Evolutionary conservation across 768 basidiomycete genomes (phyloP).

Genomic region (Serpula lacrymans): DNA sequence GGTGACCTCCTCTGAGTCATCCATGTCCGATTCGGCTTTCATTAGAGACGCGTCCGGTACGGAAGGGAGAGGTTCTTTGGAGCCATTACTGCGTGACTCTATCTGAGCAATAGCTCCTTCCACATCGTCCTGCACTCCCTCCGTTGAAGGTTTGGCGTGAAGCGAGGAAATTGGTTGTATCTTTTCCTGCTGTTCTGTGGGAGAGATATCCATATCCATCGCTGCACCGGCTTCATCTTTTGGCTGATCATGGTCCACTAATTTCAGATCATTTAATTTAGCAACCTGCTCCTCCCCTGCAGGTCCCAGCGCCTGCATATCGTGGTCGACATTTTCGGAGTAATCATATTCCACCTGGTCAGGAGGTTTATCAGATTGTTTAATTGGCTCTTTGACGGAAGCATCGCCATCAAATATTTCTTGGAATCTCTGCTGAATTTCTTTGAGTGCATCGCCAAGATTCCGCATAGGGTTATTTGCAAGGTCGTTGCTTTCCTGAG

Average conservation of each 20-base stretch:
- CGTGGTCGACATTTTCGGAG: conserved; percentile 61
- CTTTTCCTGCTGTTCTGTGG: conserved; percentile 22
- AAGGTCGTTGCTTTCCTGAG: conserved; percentile 34
- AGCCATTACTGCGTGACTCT: conserved; percentile 14
- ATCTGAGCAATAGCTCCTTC: conserved; percentile 47
- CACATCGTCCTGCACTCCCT: conserved; percentile 26
- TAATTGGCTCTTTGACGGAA: conserved; percentile 28
- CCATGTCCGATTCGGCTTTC: conserved; percentile 30
- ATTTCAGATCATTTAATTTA: conserved; percentile 75
- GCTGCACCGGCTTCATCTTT: conserved; percentile 30
- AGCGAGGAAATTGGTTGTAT: conserved; percentile 23
- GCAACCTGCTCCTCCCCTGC: conserved; percentile 82
- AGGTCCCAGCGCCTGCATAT: conserved; percentile 88
- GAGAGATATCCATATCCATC: conserved; percentile 47
- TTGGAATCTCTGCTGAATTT: conserved; percentile 80
- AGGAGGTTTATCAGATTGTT: conserved; percentile 35
- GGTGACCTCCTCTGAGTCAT: conserved; percentile 18
- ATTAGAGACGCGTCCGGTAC: conserved; percentile 22
- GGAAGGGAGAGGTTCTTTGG: conserved; percentile 6
- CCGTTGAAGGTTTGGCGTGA: conserved; percentile 23
- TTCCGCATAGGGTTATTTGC: conserved; percentile 63
- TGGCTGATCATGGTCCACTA: conserved; percentile 62
- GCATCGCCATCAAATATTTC: conserved; percentile 62
- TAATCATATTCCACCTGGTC: conserved; percentile 66
- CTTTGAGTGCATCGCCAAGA: conserved; percentile 79